Evolutionary conservation across 257 asterid genomes (phyloP).

Genomic region (Solanum clarkiae): DNA sequence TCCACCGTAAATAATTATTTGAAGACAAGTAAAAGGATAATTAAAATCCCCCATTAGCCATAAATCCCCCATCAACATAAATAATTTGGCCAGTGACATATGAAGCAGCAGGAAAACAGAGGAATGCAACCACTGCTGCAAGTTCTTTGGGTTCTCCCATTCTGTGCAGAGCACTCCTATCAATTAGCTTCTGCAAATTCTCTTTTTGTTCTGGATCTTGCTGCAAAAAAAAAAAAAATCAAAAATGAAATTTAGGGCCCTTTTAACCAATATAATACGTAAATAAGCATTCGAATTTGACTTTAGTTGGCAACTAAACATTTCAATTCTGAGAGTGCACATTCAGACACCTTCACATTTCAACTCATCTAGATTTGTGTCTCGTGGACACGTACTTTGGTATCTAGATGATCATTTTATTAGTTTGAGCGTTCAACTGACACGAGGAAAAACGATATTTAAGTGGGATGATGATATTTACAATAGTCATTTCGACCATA

Average conservation of each 20-base stretch:
- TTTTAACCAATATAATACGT: background rate
- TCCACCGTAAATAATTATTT: background rate
- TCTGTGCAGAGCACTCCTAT: background rate
- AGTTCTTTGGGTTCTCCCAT: background rate
- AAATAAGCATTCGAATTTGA: background rate
- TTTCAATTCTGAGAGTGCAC: background rate
- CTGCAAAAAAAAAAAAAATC: background rate
- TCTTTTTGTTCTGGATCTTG: background rate
- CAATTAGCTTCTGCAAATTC: background rate
- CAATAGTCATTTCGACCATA: background rate
- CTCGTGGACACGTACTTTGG: background rate
- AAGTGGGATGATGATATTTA: background rate
- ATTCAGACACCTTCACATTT: background rate
- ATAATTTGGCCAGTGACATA: slow-evolving; percentile 1
- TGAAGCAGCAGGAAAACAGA: slow-evolving; percentile 6
- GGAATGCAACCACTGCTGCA: slow-evolving; percentile 1
- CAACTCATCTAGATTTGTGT: background rate
- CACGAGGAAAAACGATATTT: background rate
- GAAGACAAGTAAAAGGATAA: background rate
- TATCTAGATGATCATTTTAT: background rate
- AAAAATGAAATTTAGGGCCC: background rate
- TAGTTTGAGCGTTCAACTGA: background rate
- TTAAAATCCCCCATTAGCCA: background rate
- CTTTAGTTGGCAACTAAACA: background rate
- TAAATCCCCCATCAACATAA: background rate